Base-by-base conservation (phyloP, 768 basidiomycete species). In the Boletus subparvulus region DNA sequence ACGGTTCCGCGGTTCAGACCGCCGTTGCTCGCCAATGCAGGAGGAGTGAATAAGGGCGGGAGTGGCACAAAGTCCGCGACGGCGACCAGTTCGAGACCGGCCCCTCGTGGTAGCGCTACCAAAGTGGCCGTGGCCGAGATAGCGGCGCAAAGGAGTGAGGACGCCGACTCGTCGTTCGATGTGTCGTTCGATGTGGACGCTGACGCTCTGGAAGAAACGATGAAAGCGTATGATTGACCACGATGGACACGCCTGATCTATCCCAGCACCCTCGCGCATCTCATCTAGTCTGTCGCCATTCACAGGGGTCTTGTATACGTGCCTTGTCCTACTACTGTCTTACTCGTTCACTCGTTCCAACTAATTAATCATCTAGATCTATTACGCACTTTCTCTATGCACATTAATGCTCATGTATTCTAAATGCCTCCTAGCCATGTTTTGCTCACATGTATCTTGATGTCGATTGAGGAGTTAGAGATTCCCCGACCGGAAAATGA, bases 161-260 rank as follows among this genome's bases (percentile, higher is more conserved):
- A 70, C 21, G 48, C 65, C 5, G 71, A 73, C 33, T 71, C 71
- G 24, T 71, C 70, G 0, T 71, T 71, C 37, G 70, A 73, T 36
- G 37, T 71, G 16, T 71, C 70, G 12, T 73, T 71, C 50, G 69
- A 62, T 28, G 12, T 71, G 59, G 70, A 71, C 37, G 52, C 49
- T 2, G 70, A 71, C 28, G 61, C 58, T 1, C 51, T 73, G n/a
- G 70, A 71, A 54, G 70, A 69, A 49, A 59, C 65, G 6, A 71
- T 71, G 71, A 67, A 61, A 41, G 61, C 65, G 4, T 71, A 73
- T 43, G 69, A 73, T 51, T 70, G 47, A 61, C 16, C 13, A 11
- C 0, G 13, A 21, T 21, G 33, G 36, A 54, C 17, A 12, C 3
- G 3, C 26, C 28, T 8, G 14, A 42, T 28, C 28, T 32, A 37